Conservation (phyloP, 2,329 filamentous ascomycete species). For the Diaporthe capsici region DNA sequence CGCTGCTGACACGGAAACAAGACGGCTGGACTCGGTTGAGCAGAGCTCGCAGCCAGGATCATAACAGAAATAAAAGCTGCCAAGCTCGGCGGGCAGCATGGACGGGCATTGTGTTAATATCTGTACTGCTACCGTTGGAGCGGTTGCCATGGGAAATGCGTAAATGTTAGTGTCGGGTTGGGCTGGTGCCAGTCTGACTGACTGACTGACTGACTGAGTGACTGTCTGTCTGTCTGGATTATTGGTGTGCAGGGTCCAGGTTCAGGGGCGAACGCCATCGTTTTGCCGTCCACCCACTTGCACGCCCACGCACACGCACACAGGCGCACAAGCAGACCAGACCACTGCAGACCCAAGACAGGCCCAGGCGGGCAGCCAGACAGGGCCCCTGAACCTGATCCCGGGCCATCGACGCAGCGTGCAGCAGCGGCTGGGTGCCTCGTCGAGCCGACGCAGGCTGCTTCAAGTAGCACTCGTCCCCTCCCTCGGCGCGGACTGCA, state of each 20-base stretch:
- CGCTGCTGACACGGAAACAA: not conserved
- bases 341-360: slow-evolving; percentile 32
- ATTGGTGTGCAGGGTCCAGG: slow-evolving; percentile 37
- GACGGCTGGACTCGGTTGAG: not conserved
- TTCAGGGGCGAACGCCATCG: slow-evolving; percentile 31
- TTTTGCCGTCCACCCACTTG: slow-evolving; percentile 32
- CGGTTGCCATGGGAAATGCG: slow-evolving; percentile 26
- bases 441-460: slow-evolving; percentile 33
- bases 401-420: slow-evolving; percentile 11
- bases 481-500: slow-evolving; percentile 29
- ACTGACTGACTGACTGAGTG: not conserved
- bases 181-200: not conserved
- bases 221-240: not conserved
- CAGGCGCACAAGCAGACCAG: slow-evolving; percentile 26
- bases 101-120: not conserved
- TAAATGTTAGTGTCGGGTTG: slow-evolving; percentile 1
- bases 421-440: slow-evolving; percentile 34
- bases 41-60: not conserved
- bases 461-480: slow-evolving; percentile 36
- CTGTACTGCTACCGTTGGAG: not conserved
- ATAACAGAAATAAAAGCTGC: not conserved
- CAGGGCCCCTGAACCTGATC: slow-evolving; percentile 34
- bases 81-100: not conserved
- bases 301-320: not conserved
- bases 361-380: slow-evolving; percentile 27